These are phyloP conservation scores for Termitomyces sp. DNA, from an alignment of 768 basidiomycete species.

Conservation along the genomic window DNA sequence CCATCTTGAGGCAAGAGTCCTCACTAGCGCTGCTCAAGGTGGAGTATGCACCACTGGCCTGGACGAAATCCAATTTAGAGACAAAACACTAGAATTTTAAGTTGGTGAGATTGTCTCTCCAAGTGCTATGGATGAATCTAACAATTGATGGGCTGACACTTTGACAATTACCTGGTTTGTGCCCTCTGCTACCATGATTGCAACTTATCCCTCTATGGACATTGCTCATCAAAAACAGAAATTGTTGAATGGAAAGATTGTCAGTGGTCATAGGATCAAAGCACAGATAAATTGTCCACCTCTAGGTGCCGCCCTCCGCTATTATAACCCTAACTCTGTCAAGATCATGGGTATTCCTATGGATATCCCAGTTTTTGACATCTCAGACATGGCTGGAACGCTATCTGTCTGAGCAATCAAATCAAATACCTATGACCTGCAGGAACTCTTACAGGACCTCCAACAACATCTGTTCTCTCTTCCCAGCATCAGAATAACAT, in stretches of 20 bases:
- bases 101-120: constrained; percentile 33
- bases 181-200: constrained; percentile 45
- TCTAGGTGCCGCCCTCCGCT: constrained; percentile 20
- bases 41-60: constrained; percentile 37
- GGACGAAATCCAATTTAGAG: constrained; percentile 45
- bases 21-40: constrained; percentile 38
- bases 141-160: constrained; percentile 28
- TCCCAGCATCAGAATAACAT: constrained; percentile 14
- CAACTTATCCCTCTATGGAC: constrained; percentile 31
- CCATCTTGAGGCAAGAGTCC: constrained; percentile 36
- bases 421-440: constrained; percentile 16
- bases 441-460: constrained; percentile 18
- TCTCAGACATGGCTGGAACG: constrained; percentile 28
- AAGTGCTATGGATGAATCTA: constrained; percentile 38
- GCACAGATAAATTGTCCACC: constrained; percentile 41
- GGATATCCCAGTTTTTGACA: constrained; percentile 17
- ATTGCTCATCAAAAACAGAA: constrained; percentile 30
- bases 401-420: constrained; percentile 16
- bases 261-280: constrained; percentile 41
- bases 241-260: constrained; percentile 30
- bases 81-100: constrained; percentile 38
- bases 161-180: constrained; percentile 49
- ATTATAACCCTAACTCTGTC: constrained; percentile 30
- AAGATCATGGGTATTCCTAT: constrained; percentile 40
- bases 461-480: constrained; percentile 19